phyloP scores from a whole-genome alignment of 805 yeast species.

The Yarrowia sp. region DNA sequence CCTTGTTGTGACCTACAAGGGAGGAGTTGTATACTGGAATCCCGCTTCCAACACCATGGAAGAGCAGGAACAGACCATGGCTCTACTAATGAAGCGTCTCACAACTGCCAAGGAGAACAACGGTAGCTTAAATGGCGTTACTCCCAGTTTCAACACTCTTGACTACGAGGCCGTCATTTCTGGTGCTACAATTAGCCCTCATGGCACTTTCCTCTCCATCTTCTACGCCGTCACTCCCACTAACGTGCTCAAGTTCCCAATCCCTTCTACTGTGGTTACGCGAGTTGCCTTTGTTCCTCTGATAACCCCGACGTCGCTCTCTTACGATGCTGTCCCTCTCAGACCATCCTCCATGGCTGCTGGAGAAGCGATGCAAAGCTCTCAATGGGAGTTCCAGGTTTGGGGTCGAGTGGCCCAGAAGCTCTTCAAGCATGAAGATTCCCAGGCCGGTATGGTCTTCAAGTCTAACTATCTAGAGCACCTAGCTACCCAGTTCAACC shows the following conservation, averaged over 20 bases:
- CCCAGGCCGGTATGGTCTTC: constrained; percentile 5
- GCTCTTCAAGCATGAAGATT: neutral
- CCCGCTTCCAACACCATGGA: constrained; percentile 1
- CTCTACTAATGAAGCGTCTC: neutral
- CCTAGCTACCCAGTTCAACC: neutral
- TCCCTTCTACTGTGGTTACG: constrained; percentile 16
- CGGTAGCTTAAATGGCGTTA: constrained; percentile 9
- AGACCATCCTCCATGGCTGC: constrained; percentile 9
- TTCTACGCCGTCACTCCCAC: constrained; percentile 1
- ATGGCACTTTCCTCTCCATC: neutral
- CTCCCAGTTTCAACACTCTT: constrained; percentile 12
- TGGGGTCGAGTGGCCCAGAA: constrained; percentile 15
- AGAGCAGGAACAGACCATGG: constrained; percentile 15
- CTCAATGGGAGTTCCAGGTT: constrained; percentile 20
- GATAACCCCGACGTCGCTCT: neutral
- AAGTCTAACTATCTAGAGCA: neutral
- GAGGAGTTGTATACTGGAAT: constrained; percentile 8
- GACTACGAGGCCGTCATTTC: constrained; percentile 10
- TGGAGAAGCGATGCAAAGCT: constrained; percentile 10
- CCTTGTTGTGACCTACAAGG: constrained; percentile 2
- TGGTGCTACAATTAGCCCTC: constrained; percentile 1
- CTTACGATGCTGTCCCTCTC: constrained; percentile 9
- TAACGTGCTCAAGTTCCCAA: constrained; percentile 18
- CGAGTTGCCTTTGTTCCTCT: constrained; percentile 11
- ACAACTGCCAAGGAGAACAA: constrained; percentile 9